Percentiles rank a stretch among this genome's conserved stretches.
Conservation (phyloP, 208 protist species). For the Leishmania arabica region DNA sequence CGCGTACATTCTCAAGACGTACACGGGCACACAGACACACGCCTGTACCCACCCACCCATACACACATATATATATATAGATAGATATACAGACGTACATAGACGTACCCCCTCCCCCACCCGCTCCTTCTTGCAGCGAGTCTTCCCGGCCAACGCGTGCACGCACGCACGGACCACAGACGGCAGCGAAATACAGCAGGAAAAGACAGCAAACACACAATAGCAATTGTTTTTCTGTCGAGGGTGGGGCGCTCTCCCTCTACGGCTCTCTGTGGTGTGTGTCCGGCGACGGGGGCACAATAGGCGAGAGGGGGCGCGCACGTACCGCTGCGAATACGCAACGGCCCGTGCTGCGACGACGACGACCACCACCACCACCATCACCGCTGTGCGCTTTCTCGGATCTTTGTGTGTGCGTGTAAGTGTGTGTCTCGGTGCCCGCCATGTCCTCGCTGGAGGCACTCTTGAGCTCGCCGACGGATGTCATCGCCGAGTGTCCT, state of each 20-base stretch:
- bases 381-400: background rate
- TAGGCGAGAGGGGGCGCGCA: background rate
- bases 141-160: background rate
- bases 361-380: background rate
- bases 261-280: background rate
- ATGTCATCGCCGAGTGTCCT: constrained; percentile 41
- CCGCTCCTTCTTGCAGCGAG: background rate
- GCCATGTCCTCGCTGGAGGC: constrained; percentile 47
- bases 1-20: no score
- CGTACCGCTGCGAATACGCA: background rate
- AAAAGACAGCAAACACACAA: no score
- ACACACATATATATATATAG: background rate
- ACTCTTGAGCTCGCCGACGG: constrained; percentile 51
- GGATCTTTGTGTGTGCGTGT: background rate
- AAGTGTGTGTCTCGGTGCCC: background rate
- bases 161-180: background rate
- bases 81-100: background rate
- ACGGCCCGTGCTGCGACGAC: background rate
- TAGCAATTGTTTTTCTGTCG: no score
- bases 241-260: no score
- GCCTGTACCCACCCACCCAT: no score
- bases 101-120: background rate
- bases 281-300: background rate
- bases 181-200: background rate
- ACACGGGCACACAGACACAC: no score